Evolutionary conservation across 208 protist genomes (phyloP), one percentile per base, ranked within the genome.

Genomic region (Leishmania braziliensis): DNA sequence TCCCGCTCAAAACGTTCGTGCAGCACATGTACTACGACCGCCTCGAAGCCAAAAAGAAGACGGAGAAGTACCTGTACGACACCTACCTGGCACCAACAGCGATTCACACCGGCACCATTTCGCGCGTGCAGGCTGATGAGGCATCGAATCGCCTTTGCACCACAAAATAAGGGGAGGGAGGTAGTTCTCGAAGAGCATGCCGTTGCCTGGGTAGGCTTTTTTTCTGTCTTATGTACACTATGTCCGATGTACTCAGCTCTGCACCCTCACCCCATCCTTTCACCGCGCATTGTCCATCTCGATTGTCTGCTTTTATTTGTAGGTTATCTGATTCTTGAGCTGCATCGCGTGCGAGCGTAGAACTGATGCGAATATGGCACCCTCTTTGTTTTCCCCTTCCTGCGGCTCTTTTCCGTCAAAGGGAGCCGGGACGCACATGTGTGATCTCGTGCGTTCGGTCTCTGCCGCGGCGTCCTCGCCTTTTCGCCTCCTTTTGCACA

Each of bases 11-110:
- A 26, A 85, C 80, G 36, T 94, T 91, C 86, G 90, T 94, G 33
- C 86, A 95, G 76, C 89, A 93, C 73, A 95, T 96, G 91, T 96
- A 96, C 84, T 53, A 83, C 26, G 85, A 91, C 51, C 83, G 87
- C 1, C 83, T 96, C 16, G 83, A 95, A 66, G 78, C 85, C 16
- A 86, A 92, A 75, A 91, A 93, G 78, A 87, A 93, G 12, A 95
- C 87, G n/a, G 89, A 93, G 75, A n/a, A 91, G 79, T 86, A 87
- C 20, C 76, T 96, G 39, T 89, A 93, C 72, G 90, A 96, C 53
- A 89, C 88, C 71, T 96, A 96, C 78, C 90, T 96, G 48, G 72
- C 84, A 0, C 84, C 93, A 23, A 96, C 91, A 26, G 93, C 94
- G 39, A 91, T 93, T 63, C 75, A 72, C 58, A 89, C 58, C 12